Conservation (phyloP, 768 basidiomycete species). For the Saitozyma podzolica region DNA sequence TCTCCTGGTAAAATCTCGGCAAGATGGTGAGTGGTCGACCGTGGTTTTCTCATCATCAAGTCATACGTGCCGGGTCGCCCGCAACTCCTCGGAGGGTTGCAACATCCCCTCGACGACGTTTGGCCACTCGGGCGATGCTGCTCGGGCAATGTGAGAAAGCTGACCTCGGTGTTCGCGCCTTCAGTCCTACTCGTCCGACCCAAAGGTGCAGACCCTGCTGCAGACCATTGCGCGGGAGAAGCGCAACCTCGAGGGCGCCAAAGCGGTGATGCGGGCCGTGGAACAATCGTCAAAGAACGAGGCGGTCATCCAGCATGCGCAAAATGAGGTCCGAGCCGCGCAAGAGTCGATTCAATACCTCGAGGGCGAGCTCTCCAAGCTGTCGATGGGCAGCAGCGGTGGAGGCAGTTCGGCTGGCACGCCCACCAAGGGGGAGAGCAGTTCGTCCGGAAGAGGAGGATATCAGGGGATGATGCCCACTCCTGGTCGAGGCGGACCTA, state of each 20-base stretch:
- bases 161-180: too few species aligned
- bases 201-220: constrained; percentile 48
- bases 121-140: too few species aligned
- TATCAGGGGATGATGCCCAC: constrained; percentile 9
- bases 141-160: too few species aligned
- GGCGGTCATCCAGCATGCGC: constrained; percentile 52
- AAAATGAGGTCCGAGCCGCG: constrained; percentile 51
- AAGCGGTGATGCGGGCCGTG: constrained; percentile 49
- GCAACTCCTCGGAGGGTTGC: too few species aligned
- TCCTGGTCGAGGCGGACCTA: constrained; percentile 9
- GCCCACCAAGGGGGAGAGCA: constrained; percentile 9
- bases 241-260: constrained; percentile 49
- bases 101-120: too few species aligned
- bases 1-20: too few species aligned
- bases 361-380: constrained; percentile 50
- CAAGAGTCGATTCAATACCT: constrained; percentile 50
- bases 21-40: too few species aligned
- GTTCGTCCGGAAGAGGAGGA: constrained; percentile 1
- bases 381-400: constrained; percentile 33
- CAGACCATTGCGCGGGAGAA: constrained; percentile 47
- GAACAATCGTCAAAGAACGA: constrained; percentile 51
- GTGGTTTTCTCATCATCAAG: too few species aligned
- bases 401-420: constrained; percentile 8
- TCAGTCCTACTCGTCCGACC: constrained; percentile 38
- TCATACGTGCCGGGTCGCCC: too few species aligned